These are phyloP conservation scores for Pythium utonaiense DNA, from an alignment of 352 stramenopile species.

Conservation along the genomic window DNA sequence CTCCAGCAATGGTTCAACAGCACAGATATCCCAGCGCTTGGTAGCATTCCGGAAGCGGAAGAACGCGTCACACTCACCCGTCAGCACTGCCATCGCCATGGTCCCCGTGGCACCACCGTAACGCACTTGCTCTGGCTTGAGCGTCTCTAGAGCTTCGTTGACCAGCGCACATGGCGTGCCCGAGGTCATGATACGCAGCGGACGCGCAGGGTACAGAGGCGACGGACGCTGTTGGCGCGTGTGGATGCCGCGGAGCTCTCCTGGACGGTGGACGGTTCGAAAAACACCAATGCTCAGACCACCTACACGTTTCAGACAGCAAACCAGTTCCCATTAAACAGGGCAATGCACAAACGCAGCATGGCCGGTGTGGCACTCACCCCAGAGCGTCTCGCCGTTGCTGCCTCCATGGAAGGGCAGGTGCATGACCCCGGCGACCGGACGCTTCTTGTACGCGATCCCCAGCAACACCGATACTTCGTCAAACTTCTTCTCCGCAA, in stretches of 20 bases:
- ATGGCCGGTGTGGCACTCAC: conserved; percentile 19
- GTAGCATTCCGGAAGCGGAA: conserved; percentile 67
- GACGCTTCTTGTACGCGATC: conserved; percentile 61
- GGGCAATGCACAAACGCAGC: not conserved
- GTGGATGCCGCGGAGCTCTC: conserved; percentile 26
- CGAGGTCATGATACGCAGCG: conserved; percentile 52
- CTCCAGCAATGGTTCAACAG: conserved; percentile 59
- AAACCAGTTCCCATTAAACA: not conserved
- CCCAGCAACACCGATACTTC: conserved; percentile 78
- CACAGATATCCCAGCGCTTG: conserved; percentile 80
- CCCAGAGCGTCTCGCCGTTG: conserved; percentile 63
- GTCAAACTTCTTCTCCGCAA: conserved; percentile 65
- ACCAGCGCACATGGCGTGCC: conserved; percentile 51
- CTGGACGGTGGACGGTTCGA: conserved; percentile 32
- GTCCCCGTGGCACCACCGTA: conserved; percentile 67
- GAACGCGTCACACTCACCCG: conserved; percentile 58
- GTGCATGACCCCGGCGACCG: conserved; percentile 69
- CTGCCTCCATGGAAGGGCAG: conserved; percentile 52
- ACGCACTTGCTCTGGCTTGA: conserved; percentile 35
- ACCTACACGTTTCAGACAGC: conserved; percentile 22
- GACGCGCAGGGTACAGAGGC: conserved; percentile 33
- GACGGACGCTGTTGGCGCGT: conserved; percentile 18
- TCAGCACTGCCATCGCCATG: conserved; percentile 67
- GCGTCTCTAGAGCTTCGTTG: conserved; percentile 32
- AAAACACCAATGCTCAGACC: conserved; percentile 53